Evolutionary conservation across 495 filamentous ascomycete genomes (phyloP), one percentile per base, ranked within the genome.

Genomic region (Ramalina intermedia): DNA sequence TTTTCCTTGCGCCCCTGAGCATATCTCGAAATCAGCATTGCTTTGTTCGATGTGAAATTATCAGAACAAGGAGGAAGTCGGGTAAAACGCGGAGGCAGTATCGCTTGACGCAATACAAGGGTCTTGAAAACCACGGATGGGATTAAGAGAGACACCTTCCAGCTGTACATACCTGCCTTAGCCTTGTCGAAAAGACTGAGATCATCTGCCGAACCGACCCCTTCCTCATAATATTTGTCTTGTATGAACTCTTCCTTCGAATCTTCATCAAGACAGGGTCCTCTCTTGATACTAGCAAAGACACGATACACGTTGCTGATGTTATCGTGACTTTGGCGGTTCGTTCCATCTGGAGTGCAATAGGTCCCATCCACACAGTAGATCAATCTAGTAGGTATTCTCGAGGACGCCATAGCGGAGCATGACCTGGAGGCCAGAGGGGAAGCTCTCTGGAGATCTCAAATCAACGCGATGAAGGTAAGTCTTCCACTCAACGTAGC

Each of bases 1-100:
- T 33, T 33, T 13, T 3, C 29, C 29, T 33, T 33, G 7, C 29
- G 29, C 29, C 29, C 29, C 29, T 24, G 23, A 24, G 23, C 6
- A 24, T 16, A 79, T 70, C 47, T 77, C 63, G 55, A 77, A 73
- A 13, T 69, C 72, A 7, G 59, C 55, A 20, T 61, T 55, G 45
- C 69, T 20, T 20, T 20, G 18, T 20, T 20, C 18, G 18, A 20
- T 20, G 18, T 20, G 18, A 20, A 20, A 20, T 20, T 20, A 20
- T 20, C 18, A 20, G 18, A 20, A 20, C 18, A 20, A 20, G 18
- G 18, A 20, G 18, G 1, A 20, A 20, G 18, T 20, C 18, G 18
- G 18, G 18, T 20, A 20, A 20, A 20, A 20, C 1, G 18, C 63
- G 55, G 77, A 73, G n/a, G 69, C 72, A 7, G 59, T 54, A 20